phyloP scores from a whole-genome alignment of 495 filamentous ascomycete genomes.

The Amniculicola lignicola region DNA sequence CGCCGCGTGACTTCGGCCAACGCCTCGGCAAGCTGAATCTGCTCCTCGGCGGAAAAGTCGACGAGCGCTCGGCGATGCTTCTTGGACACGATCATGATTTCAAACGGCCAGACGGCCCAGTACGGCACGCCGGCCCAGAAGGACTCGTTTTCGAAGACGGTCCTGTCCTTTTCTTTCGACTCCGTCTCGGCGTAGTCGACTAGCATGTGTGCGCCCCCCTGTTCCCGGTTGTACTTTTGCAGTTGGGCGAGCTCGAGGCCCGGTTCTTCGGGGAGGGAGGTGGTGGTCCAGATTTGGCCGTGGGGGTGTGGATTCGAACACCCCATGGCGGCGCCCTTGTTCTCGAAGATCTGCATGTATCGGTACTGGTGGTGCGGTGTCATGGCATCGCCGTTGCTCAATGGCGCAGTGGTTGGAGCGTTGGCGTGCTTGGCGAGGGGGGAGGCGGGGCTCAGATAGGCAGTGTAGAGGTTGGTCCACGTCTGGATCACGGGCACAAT shows the following conservation, averaged over 20 bases:
- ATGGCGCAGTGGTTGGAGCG: slow-evolving; percentile 50
- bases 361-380: slow-evolving; percentile 74
- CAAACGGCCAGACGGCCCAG: slow-evolving; percentile 98
- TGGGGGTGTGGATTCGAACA: slow-evolving; percentile 99
- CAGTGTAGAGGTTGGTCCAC: slow-evolving; percentile 84
- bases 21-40: slow-evolving; percentile 68
- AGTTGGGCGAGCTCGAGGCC: slow-evolving; percentile 72
- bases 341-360: slow-evolving; percentile 99
- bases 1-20: slow-evolving; percentile 81
- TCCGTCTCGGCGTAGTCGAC: slow-evolving; percentile 86
- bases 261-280: slow-evolving; percentile 82
- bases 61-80: slow-evolving; percentile 76
- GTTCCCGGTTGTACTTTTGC: slow-evolving; percentile 67
- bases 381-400: slow-evolving; percentile 45
- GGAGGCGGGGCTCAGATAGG: slow-evolving; percentile 69
- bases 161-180: slow-evolving; percentile 71
- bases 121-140: slow-evolving; percentile 90
- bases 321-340: slow-evolving; percentile 97
- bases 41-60: slow-evolving; percentile 69
- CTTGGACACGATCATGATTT: slow-evolving; percentile 85
- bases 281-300: slow-evolving; percentile 94
- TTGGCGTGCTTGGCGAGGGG: slow-evolving; percentile 56
- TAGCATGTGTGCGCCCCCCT: slow-evolving; percentile 70
- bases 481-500: slow-evolving; percentile 75
- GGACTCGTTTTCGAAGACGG: slow-evolving; percentile 78